Evolutionary conservation across 106 monocot species (phyloP).

Genomic region (Chionographis japonica): DNA sequence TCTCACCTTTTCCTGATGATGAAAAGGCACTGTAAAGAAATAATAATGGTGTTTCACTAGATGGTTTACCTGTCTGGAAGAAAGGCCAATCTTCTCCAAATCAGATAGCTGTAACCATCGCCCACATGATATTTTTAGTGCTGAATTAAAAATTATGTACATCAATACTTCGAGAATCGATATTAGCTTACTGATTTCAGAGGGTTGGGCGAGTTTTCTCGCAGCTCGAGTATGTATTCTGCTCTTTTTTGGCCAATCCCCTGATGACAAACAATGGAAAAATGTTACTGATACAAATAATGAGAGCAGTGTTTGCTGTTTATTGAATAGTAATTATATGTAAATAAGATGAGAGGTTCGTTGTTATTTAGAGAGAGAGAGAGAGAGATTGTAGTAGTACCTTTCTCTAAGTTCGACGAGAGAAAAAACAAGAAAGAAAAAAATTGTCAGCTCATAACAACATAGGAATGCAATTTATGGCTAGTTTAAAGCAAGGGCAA

Average conservation of each 20-base stretch:
- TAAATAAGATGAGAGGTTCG: no score
- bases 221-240: conserved; percentile 74
- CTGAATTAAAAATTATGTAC: background rate
- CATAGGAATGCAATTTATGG: no score
- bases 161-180: background rate
- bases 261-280: conserved; percentile 17
- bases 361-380: no score
- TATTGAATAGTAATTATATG: background rate
- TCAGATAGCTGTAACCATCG: conserved; percentile 61
- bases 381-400: conserved; percentile 15
- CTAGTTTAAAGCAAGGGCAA: no score
- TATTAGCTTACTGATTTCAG: conserved; percentile 66
- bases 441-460: background rate
- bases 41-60: background rate
- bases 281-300: background rate
- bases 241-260: conserved; percentile 88
- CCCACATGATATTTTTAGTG: background rate
- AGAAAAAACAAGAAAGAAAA: background rate
- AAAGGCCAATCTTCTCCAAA: conserved; percentile 82
- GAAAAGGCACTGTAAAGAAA: background rate
- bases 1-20: background rate
- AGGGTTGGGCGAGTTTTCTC: conserved; percentile 56
- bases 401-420: conserved; percentile 56
- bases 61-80: conserved; percentile 64
- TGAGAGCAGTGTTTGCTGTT: background rate